Evolutionary conservation across 2,329 filamentous ascomycete genomes (phyloP), one percentile per base, ranked within the genome.

Genomic region (Periconia sp.): DNA sequence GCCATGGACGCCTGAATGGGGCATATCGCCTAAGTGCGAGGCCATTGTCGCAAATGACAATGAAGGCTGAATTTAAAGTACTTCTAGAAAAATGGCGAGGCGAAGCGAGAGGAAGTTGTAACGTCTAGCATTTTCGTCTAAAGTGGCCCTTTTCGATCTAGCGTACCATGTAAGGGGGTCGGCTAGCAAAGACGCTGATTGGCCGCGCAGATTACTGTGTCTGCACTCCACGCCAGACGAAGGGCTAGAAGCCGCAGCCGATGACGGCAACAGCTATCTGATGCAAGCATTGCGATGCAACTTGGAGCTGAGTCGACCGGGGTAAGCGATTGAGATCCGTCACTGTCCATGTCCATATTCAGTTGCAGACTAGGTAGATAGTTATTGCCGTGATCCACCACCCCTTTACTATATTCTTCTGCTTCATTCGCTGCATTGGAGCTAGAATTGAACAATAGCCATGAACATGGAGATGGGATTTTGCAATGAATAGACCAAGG

Each of bases 61-160:
- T 37, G 33, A 14, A 11, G 15, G 3, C 10, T 37, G 11, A 37
- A 37, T 37, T 6, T 37, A n/a, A 37, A 8, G 23, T 37, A 11
- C 13, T 37, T 37, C 33, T 37, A 11, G 33, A 37, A 37, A 37
- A 37, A n/a, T n/a, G n/a, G n/a, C n/a, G 5, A 37, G 3, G 33
- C 33, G 33, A 37, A 11, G 33, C 11, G 33, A 37, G 10, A n/a
- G 15, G 33, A 37, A 11, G 15, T 37, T 13, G 33, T 37, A 3
- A 37, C 33, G 33, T 11, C 3, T 50, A 47, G 42, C 9, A 8
- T 30, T n/a, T 64, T 73, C 71, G 71, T 69, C 60, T 69, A 72
- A 50, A 41, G 50, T 59, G 49, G 46, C 69, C 60, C 23, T 14
- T 60, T 63, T 35, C 15, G 57, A 66, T 47, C 62, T 70, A 67